Evolutionary conservation across 176 grass and related monocot genomes (phyloP).

Genomic region (Bonia amplexicaulis): DNA sequence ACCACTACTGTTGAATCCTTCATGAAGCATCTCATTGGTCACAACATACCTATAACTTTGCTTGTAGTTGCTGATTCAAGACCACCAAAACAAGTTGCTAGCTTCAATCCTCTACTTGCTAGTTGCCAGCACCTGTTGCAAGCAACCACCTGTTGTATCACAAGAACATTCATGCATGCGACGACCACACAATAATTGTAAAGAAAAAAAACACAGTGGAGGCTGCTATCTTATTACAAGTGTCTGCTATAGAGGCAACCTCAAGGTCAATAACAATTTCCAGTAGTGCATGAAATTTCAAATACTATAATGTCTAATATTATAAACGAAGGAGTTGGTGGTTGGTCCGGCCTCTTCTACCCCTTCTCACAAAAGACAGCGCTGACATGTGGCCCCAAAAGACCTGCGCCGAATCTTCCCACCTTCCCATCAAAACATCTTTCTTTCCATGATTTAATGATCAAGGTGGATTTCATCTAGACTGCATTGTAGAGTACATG

Average conservation of each 20-base stretch:
- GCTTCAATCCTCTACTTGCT: conserved; percentile 8
- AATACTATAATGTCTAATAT: neutral
- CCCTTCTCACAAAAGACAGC: no score
- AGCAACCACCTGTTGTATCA: neutral
- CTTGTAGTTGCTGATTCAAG: neutral
- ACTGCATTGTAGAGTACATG: no score
- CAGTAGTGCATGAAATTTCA: neutral
- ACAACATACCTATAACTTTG: conserved; percentile 17
- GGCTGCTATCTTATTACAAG: neutral
- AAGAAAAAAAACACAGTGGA: neutral
- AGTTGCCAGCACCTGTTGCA: neutral
- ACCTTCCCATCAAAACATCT: no score
- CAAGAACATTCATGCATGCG: neutral
- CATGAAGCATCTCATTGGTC: conserved; percentile 14
- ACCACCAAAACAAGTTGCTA: conserved; percentile 1
- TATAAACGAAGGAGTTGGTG: no score
- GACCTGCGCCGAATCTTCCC: no score
- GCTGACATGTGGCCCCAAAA: no score
- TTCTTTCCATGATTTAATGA: no score
- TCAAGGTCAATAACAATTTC: neutral
- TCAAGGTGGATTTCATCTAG: no score
- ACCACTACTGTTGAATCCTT: neutral
- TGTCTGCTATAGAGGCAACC: neutral
- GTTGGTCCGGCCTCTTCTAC: no score
- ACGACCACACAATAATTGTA: neutral